phyloP scores from a whole-genome alignment of 2,329 filamentous ascomycete species.

The Botryosphaeria dothidea region DNA sequence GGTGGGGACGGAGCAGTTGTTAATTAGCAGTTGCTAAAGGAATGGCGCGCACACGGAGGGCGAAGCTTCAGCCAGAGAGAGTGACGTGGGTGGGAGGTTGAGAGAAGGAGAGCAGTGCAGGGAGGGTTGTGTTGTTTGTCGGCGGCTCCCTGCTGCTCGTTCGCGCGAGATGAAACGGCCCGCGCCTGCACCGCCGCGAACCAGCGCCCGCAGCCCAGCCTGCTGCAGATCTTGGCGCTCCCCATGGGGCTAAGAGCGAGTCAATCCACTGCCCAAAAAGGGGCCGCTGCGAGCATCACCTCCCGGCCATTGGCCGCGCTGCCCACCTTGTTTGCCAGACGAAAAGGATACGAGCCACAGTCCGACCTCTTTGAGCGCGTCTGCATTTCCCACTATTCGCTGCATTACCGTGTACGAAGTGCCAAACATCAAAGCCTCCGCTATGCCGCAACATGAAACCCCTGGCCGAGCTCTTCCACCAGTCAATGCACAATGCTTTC shows the following conservation, averaged over 20 bases:
- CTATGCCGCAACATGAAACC: neutral
- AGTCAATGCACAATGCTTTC: neutral
- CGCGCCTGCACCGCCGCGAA: neutral
- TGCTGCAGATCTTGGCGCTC: slow-evolving; percentile 11
- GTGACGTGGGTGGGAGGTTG: slow-evolving; percentile 1
- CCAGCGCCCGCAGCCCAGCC: neutral
- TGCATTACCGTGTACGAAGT: slow-evolving; percentile 3
- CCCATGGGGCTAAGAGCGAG: neutral
- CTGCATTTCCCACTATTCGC: neutral
- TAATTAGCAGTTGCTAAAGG: neutral
- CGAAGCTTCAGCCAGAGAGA: slow-evolving; percentile 5
- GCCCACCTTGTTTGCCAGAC: neutral
- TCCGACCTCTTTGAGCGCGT: neutral
- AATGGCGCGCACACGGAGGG: slow-evolving; percentile 7
- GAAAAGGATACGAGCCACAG: neutral
- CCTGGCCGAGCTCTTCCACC: neutral
- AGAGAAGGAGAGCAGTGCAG: neutral
- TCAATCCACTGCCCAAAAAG: neutral
- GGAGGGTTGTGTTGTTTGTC: neutral
- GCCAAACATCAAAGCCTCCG: neutral
- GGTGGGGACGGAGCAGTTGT: neutral
- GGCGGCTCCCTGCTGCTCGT: neutral
- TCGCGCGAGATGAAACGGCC: slow-evolving; percentile 2
- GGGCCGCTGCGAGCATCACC: neutral
- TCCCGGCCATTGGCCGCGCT: neutral